Evolutionary conservation across 106 monocot genomes (phyloP).

Genomic region (Platanthera zijinensis): DNA sequence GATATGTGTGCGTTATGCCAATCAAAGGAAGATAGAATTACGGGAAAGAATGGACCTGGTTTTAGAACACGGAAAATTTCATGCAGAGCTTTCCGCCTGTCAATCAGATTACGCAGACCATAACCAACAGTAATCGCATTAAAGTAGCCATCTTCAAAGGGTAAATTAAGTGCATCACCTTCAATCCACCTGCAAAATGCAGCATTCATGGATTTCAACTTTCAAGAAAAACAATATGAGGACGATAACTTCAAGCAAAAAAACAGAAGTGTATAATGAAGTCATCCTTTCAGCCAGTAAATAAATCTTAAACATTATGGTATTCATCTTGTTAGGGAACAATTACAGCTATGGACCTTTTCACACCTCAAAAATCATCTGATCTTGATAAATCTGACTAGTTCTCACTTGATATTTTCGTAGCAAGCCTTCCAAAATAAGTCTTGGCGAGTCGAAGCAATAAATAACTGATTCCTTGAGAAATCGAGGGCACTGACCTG

Average conservation of each 20-base stretch:
- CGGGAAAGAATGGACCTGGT: constrained; percentile 42
- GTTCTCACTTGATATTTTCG: constrained; percentile 60
- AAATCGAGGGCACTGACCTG: constrained; percentile 90
- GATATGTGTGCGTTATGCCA: background rate
- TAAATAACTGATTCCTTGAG: constrained; percentile 52
- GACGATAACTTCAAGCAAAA: background rate
- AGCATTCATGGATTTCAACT: constrained; percentile 6
- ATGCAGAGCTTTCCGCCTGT: constrained; percentile 64
- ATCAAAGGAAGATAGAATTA: background rate
- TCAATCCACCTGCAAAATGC: constrained; percentile 65
- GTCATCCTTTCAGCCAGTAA: background rate
- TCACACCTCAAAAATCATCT: background rate
- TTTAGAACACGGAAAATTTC: constrained; percentile 85
- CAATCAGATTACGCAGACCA: constrained; percentile 75
- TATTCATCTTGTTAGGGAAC: background rate
- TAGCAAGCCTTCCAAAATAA: constrained; percentile 66
- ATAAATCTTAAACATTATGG: background rate
- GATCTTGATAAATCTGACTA: background rate
- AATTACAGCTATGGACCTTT: background rate
- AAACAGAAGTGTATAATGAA: background rate
- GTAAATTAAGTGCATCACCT: constrained; percentile 78
- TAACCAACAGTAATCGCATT: constrained; percentile 84
- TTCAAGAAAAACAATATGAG: background rate
- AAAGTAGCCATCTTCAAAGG: constrained; percentile 58
- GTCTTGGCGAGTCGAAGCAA: constrained; percentile 60